Evolutionary conservation across 2,329 filamentous ascomycete genomes (phyloP), one percentile per base, ranked within the genome.

Genomic region (Ceratocystis papillata): DNA sequence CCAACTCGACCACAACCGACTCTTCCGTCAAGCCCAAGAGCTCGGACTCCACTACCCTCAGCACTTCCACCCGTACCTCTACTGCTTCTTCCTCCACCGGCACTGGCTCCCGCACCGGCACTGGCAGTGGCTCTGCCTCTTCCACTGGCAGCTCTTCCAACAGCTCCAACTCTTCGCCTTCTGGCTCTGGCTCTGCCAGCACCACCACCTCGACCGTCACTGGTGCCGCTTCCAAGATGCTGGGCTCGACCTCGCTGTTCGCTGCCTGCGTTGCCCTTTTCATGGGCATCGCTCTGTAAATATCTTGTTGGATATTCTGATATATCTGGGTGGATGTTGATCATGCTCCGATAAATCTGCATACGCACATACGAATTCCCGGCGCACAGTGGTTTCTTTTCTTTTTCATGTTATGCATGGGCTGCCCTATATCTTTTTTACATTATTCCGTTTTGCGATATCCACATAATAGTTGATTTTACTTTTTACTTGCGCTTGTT

Each of bases 241-340:
- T 62, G 5, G 25, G 25, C 55, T 59, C 65, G 17, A 64, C 62
- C 55, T 62, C 62, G 37, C 45, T 65, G 15, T 67, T 69, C 37
- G 66, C 66, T 57, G 20, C 65, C 33, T 64, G 55, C 41, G 66
- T 46, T 48, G 66, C 63, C 28, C 25, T 65, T 45, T 28, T 68
- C 61, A 62, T 59, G 17, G 65, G 57, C 28, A n/a, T 68, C 25
- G 61, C 68, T 63, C 62, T 69, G 53, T 68, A 67, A 62, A 67
- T 44, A 55, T 15, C 22, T 62, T 8, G 17, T 50, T 25, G 20
- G 33, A 20, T 64, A 41, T 50, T 28, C 17, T 5, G 28, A 25
- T 61, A 28, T 17, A 17, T 65, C 25, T 30, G 30, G 30, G 46
- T 64, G n/a, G 48, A 41, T 44, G 50, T 60, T 46, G 53, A 45